These are phyloP conservation scores for Candida sanyaensis DNA, from an alignment of 1,139 yeast genomes.

Conservation along the genomic window DNA sequence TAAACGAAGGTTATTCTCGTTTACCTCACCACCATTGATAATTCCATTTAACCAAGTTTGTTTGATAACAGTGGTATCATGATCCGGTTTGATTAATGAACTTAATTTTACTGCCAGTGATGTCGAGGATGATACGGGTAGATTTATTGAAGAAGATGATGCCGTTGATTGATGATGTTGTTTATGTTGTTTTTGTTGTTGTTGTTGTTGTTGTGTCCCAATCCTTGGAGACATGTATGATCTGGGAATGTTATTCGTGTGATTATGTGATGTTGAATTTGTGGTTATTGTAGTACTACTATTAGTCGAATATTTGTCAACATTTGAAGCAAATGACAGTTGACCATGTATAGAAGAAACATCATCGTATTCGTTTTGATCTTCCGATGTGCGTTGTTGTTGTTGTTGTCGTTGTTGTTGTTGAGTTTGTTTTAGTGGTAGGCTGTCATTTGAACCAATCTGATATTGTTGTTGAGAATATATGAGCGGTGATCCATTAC, in stretches of 20 bases:
- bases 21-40: constrained; percentile 37
- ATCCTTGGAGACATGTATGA: not conserved
- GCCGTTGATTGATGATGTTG: not conserved
- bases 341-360: not conserved
- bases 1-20: constrained; percentile 43
- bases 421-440: constrained; percentile 2
- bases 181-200: no score
- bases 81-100: constrained; percentile 33
- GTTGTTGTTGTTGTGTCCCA: not conserved
- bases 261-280: not conserved
- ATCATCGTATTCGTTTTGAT: not conserved
- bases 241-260: not conserved
- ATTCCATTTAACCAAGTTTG: constrained; percentile 49
- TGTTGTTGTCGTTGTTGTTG: no score
- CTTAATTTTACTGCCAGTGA: constrained; percentile 5
- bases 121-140: not conserved
- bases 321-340: not conserved
- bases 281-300: not conserved
- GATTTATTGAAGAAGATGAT: not conserved
- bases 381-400: not conserved
- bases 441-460: constrained; percentile 2
- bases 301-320: not conserved
- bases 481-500: not conserved
- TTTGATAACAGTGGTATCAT: constrained; percentile 33
- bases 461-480: constrained; percentile 3